Evolutionary conservation across 768 basidiomycete species (phyloP).

Genomic region (Termitomyces titanicus): DNA sequence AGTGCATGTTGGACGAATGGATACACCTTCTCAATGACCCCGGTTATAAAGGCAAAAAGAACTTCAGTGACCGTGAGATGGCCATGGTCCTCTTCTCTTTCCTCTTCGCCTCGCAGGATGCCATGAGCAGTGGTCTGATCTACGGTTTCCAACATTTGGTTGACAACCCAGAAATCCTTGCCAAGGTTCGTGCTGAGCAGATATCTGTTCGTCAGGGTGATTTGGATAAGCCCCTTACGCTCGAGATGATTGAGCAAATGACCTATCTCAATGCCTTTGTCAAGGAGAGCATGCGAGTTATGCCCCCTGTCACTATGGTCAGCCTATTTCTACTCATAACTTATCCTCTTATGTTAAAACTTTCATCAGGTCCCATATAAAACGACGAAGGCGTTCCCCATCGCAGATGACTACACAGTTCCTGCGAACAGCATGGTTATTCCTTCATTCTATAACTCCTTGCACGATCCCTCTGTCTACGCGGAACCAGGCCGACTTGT

Average conservation of each 20-base stretch:
- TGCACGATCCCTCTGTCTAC: slow-evolving; percentile 87
- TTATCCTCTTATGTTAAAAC: neutral
- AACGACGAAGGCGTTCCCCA: slow-evolving; percentile 86
- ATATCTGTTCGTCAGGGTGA: slow-evolving; percentile 78
- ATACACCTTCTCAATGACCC: slow-evolving; percentile 65
- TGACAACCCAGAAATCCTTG: slow-evolving; percentile 85
- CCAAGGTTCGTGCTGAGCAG: slow-evolving; percentile 91
- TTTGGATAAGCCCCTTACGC: slow-evolving; percentile 68
- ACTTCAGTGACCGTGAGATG: slow-evolving; percentile 94
- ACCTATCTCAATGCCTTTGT: slow-evolving; percentile 88
- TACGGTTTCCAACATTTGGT: slow-evolving; percentile 96
- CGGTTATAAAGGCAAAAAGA: slow-evolving; percentile 70
- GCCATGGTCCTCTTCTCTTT: slow-evolving; percentile 96
- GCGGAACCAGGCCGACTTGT: slow-evolving; percentile 78
- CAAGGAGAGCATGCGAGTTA: slow-evolving; percentile 88
- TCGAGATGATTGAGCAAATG: slow-evolving; percentile 92
- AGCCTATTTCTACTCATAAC: slow-evolving; percentile 11
- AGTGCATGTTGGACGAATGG: slow-evolving; percentile 95
- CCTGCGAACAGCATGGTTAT: slow-evolving; percentile 93
- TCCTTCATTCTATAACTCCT: slow-evolving; percentile 87
- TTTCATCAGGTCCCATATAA: slow-evolving; percentile 82
- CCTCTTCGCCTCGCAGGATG: slow-evolving; percentile 95
- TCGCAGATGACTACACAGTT: slow-evolving; percentile 87
- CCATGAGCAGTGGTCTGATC: slow-evolving; percentile 96
- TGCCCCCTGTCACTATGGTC: slow-evolving; percentile 97